A percentile compares a stretch with the other conserved stretches of the same genome.
phyloP scores from a whole-genome alignment of 495 filamentous ascomycete genomes.

The Daldinia vernicosa region DNA sequence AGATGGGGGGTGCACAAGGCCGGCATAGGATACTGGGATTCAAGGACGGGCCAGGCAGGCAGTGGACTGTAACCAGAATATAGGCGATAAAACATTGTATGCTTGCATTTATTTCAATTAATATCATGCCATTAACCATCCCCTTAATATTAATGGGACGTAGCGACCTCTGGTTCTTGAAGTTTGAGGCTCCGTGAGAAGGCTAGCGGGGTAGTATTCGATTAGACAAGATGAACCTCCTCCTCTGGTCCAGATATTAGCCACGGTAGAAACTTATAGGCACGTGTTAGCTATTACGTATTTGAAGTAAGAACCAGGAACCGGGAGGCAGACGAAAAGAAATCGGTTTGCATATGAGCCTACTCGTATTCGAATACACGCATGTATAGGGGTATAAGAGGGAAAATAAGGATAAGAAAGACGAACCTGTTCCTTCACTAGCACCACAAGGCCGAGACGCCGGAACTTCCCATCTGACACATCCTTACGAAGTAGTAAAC shows the following conservation, averaged over 20 bases:
- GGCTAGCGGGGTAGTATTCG: neutral
- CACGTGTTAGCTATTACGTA: neutral
- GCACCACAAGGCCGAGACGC: constrained; percentile 17
- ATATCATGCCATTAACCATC: too few relatives aligned
- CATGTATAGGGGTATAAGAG: neutral
- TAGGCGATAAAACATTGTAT: too few relatives aligned
- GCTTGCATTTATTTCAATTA: too few relatives aligned
- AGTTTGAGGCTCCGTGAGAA: too few relatives aligned
- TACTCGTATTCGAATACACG: neutral
- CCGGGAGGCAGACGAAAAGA: neutral
- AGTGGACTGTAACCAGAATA: too few relatives aligned
- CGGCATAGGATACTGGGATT: too few relatives aligned
- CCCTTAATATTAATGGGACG: too few relatives aligned
- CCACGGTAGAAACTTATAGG: constrained; percentile 25
- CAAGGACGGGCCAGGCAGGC: too few relatives aligned
- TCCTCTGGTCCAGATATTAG: constrained; percentile 23
- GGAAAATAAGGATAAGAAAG: neutral
- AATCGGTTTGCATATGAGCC: neutral
- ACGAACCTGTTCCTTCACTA: constrained; percentile 29
- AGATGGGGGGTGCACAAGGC: too few relatives aligned
- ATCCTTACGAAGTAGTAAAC: constrained; percentile 20
- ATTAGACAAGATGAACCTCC: constrained; percentile 24
- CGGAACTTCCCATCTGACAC: constrained; percentile 30
- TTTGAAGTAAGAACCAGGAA: neutral
- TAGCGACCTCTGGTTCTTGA: too few relatives aligned